These are phyloP conservation scores for Crithidia thermophila DNA, from an alignment of 208 protist species.

Conservation along the genomic window DNA sequence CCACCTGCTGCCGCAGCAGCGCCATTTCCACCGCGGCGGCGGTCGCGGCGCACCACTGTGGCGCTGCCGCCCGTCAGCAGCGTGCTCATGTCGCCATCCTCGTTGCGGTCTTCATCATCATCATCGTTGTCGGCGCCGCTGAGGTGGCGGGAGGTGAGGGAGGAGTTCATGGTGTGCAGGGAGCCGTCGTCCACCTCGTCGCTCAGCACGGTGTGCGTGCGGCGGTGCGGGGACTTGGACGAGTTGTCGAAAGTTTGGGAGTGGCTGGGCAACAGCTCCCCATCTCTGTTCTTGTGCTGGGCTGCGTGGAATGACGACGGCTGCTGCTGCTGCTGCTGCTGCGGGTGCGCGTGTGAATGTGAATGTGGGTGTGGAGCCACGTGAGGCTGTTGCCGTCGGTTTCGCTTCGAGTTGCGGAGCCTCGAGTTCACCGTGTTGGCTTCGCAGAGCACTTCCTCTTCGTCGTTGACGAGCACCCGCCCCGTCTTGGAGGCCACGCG, in stretches of 20 bases:
- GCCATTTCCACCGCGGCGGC: background rate
- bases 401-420: background rate
- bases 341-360: background rate
- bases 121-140: background rate
- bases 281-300: background rate
- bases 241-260: no score
- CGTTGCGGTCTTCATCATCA: background rate
- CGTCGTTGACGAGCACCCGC: slow-evolving; percentile 34
- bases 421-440: slow-evolving; percentile 19
- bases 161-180: slow-evolving; percentile 34
- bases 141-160: slow-evolving; percentile 2
- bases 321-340: background rate
- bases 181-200: slow-evolving; percentile 9
- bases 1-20: background rate
- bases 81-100: background rate
- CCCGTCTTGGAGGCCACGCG: slow-evolving; percentile 33
- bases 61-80: slow-evolving; percentile 3
- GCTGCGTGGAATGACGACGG: background rate
- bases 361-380: no score
- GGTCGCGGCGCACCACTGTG: background rate
- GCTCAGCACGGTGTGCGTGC: background rate
- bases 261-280: no score
- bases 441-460: slow-evolving; percentile 33
- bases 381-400: background rate
- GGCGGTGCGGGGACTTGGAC: background rate